Percentiles rank a stretch among this genome's conserved stretches.
Conservation (phyloP, 2,329 filamentous ascomycete genomes). For the Microascus cirrosus region DNA sequence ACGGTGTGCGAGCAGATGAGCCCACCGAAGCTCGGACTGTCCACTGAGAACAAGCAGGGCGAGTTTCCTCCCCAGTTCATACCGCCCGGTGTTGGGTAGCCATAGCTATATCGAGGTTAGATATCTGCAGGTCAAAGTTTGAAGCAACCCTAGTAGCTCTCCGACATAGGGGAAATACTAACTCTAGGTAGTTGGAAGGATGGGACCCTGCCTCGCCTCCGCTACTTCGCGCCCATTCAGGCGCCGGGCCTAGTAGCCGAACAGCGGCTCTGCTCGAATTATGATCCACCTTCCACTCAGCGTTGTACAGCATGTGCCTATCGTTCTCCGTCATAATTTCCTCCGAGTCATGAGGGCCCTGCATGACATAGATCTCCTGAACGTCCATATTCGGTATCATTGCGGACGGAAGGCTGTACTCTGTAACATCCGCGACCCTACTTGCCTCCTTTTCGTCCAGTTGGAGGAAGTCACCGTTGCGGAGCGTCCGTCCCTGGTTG, state of each 20-base stretch:
- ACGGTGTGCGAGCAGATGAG: constrained; percentile 46
- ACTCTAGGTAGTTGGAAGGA: constrained; percentile 44
- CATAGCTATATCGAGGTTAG: constrained; percentile 22
- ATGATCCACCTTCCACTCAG: constrained; percentile 49
- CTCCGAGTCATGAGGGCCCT: constrained; percentile 19
- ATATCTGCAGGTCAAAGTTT: not conserved
- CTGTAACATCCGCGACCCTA: not conserved
- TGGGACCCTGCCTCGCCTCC: constrained; percentile 55
- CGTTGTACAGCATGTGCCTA: constrained; percentile 30
- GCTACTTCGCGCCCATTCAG: constrained; percentile 44
- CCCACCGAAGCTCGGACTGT: constrained; percentile 49
- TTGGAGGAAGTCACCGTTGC: not conserved
- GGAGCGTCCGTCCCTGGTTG: not conserved
- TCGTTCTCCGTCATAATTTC: constrained; percentile 28
- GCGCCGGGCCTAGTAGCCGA: constrained; percentile 44
- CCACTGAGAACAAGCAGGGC: constrained; percentile 46
- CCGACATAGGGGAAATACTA: not conserved
- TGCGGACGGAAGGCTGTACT: not conserved
- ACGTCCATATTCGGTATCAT: not conserved
- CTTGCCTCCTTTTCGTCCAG: not conserved
- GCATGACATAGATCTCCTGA: constrained; percentile 14
- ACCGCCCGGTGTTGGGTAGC: constrained; percentile 40
- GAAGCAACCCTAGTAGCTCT: not conserved
- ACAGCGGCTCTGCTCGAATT: constrained; percentile 51
- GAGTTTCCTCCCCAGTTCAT: constrained; percentile 53